Evolutionary conservation across 257 asterid genomes (phyloP), one percentile per base, ranked within the genome.

Genomic region (Ocimum tenuiflorum): DNA sequence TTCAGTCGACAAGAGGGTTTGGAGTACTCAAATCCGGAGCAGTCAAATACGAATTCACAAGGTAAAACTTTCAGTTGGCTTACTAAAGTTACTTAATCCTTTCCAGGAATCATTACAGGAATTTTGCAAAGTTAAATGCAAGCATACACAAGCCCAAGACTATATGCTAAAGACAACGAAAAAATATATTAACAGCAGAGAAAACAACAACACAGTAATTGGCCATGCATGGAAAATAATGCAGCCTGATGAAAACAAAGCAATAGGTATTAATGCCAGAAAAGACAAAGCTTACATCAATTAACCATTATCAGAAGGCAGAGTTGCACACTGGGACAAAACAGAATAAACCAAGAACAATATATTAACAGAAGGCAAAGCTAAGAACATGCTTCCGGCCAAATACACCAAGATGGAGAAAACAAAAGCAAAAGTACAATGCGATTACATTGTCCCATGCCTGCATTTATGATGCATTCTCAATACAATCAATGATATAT

Each of bases 391-490:
- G 31, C 63, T 68, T 59, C 61, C 29, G 51, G 48, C 35, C 22
- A 74, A 49, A 54, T 55, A 5, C 18, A 46, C 17, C 47, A 5
- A 61, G 38, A 12, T n/a, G 36, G 47, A 49, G 36, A 41, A 42
- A 50, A 11, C 18, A 24, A 46, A 8, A 31, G 45, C 24, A 23
- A 19, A 63, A 10, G 4, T 50, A 13, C 22, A 3, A 51, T 3
- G 15, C 31, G 14, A 48, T 19, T 1, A 51, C n/a, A 35, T 43
- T 9, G 23, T 47, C 43, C 22, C 54, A 22, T 4, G 12, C 19
- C 18, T 6, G 75, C 48, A 60, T 22, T 48, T 42, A 69, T 69
- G 65, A 20, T 58, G 31, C 62, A 58, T 49, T 51, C 71, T 47
- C 45, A 19, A 47, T 27, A 14, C 62, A 27, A 18, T 27, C 6